A percentile compares a stretch with the other conserved stretches of the same genome.
Evolutionary conservation across 192 early-diverging fungal species (phyloP).

Genomic region (Geosiphon pyriformis): DNA sequence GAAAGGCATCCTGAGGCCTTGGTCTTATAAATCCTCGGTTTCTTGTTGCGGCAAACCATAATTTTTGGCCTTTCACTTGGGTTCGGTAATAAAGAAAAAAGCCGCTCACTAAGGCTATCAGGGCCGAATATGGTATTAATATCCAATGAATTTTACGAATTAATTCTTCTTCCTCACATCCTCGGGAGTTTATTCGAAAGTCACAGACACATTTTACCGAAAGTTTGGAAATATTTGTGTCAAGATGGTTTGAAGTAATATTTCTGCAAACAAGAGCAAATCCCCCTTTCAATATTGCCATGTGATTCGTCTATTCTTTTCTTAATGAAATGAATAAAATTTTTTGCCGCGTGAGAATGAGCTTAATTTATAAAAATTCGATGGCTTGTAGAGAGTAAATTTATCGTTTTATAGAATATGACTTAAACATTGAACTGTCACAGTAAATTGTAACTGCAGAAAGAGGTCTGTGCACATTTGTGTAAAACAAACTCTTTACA

Average conservation of each 20-base stretch:
- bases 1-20: conserved; percentile 5
- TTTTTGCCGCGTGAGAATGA: too few relatives aligned
- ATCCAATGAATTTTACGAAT: not conserved
- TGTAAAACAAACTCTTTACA: too few relatives aligned
- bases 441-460: too few relatives aligned
- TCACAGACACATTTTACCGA: conserved; percentile 4
- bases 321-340: too few relatives aligned
- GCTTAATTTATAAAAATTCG: too few relatives aligned
- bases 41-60: conserved; percentile 10
- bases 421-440: too few relatives aligned
- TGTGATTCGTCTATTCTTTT: too few relatives aligned
- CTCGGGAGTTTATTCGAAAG: conserved; percentile 10
- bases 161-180: not conserved
- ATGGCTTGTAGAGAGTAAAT: too few relatives aligned
- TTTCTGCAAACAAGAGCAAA: not conserved
- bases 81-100: conserved; percentile 8
- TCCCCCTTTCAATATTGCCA: not conserved
- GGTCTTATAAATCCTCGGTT: conserved; percentile 9
- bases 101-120: not conserved
- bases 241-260: too few relatives aligned
- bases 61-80: not conserved
- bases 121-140: not conserved
- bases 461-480: too few relatives aligned
- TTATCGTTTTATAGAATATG: too few relatives aligned
- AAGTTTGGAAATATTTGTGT: not conserved